Evolutionary conservation across 495 filamentous ascomycete species (phyloP), one percentile per base, ranked within the genome.

Genomic region (Amniculicola lignicola): DNA sequence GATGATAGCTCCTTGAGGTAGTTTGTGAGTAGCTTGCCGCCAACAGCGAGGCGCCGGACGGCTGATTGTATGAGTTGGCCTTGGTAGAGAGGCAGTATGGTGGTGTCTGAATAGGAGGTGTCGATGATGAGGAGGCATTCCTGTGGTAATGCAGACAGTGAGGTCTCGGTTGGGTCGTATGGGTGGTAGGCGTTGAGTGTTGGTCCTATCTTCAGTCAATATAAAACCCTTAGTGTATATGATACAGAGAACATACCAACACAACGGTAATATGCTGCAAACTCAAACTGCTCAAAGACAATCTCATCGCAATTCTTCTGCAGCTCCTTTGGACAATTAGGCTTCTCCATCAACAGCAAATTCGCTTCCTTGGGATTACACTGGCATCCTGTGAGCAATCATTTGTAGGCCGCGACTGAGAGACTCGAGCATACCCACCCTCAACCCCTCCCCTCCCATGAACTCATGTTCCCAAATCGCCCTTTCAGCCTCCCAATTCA

Each of bases 281-380:
- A 97, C n/a, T 89, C 89, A 76, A 90, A 97, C 68, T 97, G 91
- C 67, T 99, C 93, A 75, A 97, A 97, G 0, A 96, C 81, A 67
- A 99, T 89, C 75, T 99, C 89, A 68, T 97, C 93, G 53, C 88
- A 89, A 66, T 96, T 90, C 15, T 80, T 82, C 70, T 96, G 92
- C 46, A 99, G 72, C 9, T 79, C 74, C 3, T 83, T 81, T 38
- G 92, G 78, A 2, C 86, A 82, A 69, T 96, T 97, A n/a, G 94
- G 87, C 27, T 89, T 87, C 70, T 99, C 93, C 19, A 90, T 84
- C 24, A 98, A 79, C 0, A 99, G 66, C 24, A 99, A 71, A 16
- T 87, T 84, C 7, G 90, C 91, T 12, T 90, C 84, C 51, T 81
- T 78, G 2, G 93, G 90, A 70, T 90, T 82, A 69, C 86, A 89